Evolutionary conservation across 768 basidiomycete species (phyloP), one percentile per base, ranked within the genome.

Genomic region (Dendrothele bispora): DNA sequence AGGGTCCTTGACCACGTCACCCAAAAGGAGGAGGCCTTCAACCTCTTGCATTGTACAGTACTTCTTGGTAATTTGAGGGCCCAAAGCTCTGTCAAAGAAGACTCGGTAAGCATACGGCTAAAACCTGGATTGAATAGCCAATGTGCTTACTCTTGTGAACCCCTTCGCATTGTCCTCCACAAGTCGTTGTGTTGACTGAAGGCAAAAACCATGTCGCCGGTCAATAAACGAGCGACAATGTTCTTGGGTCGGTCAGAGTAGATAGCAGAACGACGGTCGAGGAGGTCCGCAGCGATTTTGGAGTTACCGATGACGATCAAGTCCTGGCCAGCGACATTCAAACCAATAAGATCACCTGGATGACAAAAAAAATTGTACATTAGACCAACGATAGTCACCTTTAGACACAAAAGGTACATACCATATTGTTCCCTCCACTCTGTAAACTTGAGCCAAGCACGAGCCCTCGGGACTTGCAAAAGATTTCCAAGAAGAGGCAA

Each of bases 201-300:
- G 6, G 45, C 52, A 25, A 54, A 53, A 10, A 54, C 45, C 11
- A 56, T 14, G 17, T 46, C 53, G 17, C 55, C 55, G 3, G 55
- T 56, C n/a, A 56, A 55, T 21, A 65, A 46, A 5, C 46, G 11
- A 2, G 55, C 59, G 15, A 69, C 59, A 26, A 67, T 63, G 43
- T 50, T 59, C 5, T 44, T 43, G 27, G 54, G 55, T 11, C 55
- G 54, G 20, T 53, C 55, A 15, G 55, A 22, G 30, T 57, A 52
- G 17, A 57, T n/a, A n/a, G n/a, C n/a, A n/a, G n/a, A n/a, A n/a
- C n/a, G n/a, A n/a, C n/a, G n/a, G n/a, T n/a, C n/a, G n/a, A n/a
- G n/a, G n/a, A n/a, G n/a, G n/a, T n/a, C n/a, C n/a, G n/a, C n/a
- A n/a, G n/a, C n/a, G n/a, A n/a, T n/a, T n/a, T n/a, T n/a, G n/a